phyloP scores from a whole-genome alignment of 257 asterid species.

The Przewalskia tangutica region DNA sequence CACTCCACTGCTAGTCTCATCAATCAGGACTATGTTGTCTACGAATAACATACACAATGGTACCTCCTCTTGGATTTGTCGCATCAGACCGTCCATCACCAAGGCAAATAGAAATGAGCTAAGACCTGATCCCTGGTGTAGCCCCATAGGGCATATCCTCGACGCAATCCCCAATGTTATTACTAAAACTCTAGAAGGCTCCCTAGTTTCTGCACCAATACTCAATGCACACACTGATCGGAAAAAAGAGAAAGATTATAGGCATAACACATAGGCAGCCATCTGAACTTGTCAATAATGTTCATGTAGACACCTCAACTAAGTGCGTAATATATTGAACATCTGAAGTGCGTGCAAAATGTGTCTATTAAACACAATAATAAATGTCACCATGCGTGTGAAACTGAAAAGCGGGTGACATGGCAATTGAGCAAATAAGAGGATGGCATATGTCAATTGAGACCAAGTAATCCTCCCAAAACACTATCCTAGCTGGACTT shows the following conservation, averaged over 20 bases:
- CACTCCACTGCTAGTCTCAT: too few relatives aligned
- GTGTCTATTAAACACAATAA: not conserved
- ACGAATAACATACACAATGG: too few relatives aligned
- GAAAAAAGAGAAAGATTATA: not conserved
- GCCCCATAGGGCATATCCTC: not conserved
- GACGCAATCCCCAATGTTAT: not conserved
- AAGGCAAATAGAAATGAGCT: too few relatives aligned
- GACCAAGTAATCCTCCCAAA: not conserved
- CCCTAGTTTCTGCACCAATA: not conserved
- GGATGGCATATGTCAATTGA: not conserved
- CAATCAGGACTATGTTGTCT: too few relatives aligned
- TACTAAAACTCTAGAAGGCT: not conserved
- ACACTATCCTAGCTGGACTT: too few relatives aligned
- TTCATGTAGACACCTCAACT: not conserved
- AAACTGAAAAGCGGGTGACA: not conserved
- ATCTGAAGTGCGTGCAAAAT: not conserved
- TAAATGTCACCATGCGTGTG: not conserved
- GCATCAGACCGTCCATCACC: too few relatives aligned
- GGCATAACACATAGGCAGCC: not conserved
- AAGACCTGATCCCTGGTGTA: too few relatives aligned
- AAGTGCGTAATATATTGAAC: not conserved
- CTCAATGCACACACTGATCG: not conserved
- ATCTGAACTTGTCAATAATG: not conserved
- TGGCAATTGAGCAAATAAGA: not conserved
- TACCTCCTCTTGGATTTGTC: too few relatives aligned